Evolutionary conservation across 2,329 filamentous ascomycete genomes (phyloP), one percentile per base, ranked within the genome.

Genomic region (Cladosporium cucumerinum): DNA sequence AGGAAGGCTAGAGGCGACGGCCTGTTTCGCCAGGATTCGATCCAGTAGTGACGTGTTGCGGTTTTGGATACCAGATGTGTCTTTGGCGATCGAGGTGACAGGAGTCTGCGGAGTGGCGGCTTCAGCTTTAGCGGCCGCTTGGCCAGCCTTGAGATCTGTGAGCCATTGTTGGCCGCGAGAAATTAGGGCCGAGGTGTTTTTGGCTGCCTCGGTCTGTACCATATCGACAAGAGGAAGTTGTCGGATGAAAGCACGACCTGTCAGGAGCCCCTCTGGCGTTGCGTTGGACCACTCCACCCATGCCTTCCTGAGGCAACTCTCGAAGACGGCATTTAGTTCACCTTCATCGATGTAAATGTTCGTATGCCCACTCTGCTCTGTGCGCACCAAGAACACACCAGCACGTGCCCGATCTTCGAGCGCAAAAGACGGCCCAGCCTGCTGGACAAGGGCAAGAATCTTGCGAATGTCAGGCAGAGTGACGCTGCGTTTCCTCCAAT

Each of bases 151-250:
- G 69, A 93, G 81, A 58, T 89, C 87, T 65, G 87, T 82, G n/a
- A 93, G 81, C 8, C 88, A 85, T 66, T 85, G 85, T 69, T 91
- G 88, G 32, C 89, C 89, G 72, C 88, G 90, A 57, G 84, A 82
- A 30, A 89, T 80, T 6, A 89, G 69, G 1, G 86, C 84, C 14
- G 86, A 84, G 23, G 84, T 80, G 63, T 84, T 85, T 46, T 65
- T 65, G 30, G 78, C 74, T 0, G 85, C 84, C 5, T 81, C 77
- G 73, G 85, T 85, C 36, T 78, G 76, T 10, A 79, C 79, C 69
- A 90, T 80, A 3, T 82, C 72, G 10, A 83, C 82, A 63, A 85
- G 79, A 23, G 87, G 86, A 6, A 91, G 80, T 30, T 81, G 79
- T 43, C 77, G 73, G 54, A 91, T 74, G 68, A 89, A 91, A 79